These are phyloP conservation scores for Crithidia brevicula DNA, from an alignment of 208 protist genomes.

Conservation along the genomic window DNA sequence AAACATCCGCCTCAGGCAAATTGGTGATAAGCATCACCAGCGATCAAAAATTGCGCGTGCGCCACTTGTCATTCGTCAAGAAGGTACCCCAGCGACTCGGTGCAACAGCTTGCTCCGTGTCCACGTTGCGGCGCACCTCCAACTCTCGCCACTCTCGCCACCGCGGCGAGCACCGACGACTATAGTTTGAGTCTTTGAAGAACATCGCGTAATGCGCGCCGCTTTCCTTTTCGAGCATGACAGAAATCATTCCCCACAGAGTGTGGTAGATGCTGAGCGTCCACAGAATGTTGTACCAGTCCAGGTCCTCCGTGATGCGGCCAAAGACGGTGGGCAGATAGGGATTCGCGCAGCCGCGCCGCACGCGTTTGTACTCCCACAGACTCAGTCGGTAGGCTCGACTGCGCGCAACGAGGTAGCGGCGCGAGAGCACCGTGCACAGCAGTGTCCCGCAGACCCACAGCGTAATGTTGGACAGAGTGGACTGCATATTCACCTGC, in stretches of 20 bases:
- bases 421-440: constrained; percentile 56
- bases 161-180: constrained; percentile 80
- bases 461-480: constrained; percentile 61
- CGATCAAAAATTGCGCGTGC: constrained; percentile 51
- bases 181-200: constrained; percentile 66
- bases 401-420: constrained; percentile 39
- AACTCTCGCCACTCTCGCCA: constrained; percentile 89
- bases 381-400: constrained; percentile 74
- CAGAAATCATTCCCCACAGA: constrained; percentile 70
- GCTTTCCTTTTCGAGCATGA: constrained; percentile 69
- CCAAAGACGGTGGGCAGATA: constrained; percentile 72
- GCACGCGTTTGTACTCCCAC: constrained; percentile 79
- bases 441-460: constrained; percentile 50
- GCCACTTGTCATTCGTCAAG: constrained; percentile 70
- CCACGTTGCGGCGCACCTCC: constrained; percentile 59
- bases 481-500: constrained; percentile 68
- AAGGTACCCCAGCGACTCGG: constrained; percentile 73
- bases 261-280: constrained; percentile 73
- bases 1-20: constrained; percentile 21
- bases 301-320: constrained; percentile 70
- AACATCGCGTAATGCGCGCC: constrained; percentile 88
- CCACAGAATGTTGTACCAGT: constrained; percentile 84
- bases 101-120: constrained; percentile 63
- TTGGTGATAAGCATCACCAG: constrained; percentile 3
- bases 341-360: constrained; percentile 63